phyloP scores from a whole-genome alignment of 2,329 filamentous ascomycete species.

The Daldinia eschscholtzii region DNA sequence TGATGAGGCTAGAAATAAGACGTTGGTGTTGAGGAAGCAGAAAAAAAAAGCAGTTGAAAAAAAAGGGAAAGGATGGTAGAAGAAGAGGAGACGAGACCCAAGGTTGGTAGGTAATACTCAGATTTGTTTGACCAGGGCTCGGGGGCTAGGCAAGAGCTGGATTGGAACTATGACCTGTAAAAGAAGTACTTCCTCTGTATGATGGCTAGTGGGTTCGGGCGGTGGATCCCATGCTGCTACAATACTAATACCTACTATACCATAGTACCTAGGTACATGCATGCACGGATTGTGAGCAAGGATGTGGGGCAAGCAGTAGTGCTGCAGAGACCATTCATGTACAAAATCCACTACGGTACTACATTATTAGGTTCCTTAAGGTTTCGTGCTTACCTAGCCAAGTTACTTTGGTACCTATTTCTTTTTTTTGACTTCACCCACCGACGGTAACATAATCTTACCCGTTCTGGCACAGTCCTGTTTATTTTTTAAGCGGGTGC shows the following conservation, averaged over 20 bases:
- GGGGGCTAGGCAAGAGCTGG: constrained; percentile 43
- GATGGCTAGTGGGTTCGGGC: constrained; percentile 47
- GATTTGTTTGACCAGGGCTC: constrained; percentile 45
- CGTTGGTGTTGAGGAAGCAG: constrained; percentile 26
- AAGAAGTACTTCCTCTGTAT: constrained; percentile 23
- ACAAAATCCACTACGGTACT: constrained; percentile 35
- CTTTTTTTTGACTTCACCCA: constrained; percentile 16
- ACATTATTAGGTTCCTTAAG: constrained; percentile 21
- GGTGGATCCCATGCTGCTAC: constrained; percentile 42
- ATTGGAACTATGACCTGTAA: constrained; percentile 33
- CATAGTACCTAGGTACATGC: neutral
- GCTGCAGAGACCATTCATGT: constrained; percentile 31
- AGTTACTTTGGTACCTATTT: constrained; percentile 5
- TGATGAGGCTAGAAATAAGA: constrained; percentile 28
- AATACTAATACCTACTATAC: too few species aligned
- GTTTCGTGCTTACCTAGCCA: neutral
- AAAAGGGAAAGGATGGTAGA: constrained; percentile 46
- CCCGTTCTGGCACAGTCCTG: constrained; percentile 28
- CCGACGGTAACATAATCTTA: constrained; percentile 16
- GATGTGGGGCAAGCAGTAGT: constrained; percentile 11
- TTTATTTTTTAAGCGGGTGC: constrained; percentile 27
- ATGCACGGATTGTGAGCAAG: constrained; percentile 40
- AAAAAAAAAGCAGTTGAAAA: constrained; percentile 39
- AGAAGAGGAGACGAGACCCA: constrained; percentile 46
- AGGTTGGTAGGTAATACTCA: constrained; percentile 45